Conservation (phyloP, 192 early-diverging fungal genomes). For the Backusella tarrabulga region DNA sequence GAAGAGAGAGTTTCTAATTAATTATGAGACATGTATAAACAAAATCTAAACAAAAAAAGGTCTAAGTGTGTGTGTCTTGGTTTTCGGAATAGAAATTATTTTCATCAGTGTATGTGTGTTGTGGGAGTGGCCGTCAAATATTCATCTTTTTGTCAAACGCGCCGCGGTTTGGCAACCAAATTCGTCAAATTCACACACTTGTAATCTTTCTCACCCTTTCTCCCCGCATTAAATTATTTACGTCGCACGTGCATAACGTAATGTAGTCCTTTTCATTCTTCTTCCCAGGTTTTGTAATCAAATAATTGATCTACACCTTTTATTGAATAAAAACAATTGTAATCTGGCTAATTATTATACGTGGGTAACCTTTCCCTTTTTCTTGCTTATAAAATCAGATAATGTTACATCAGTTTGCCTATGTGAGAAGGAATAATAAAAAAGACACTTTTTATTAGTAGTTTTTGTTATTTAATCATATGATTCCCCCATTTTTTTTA, state of each 20-base stretch:
- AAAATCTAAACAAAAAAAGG: neutral
- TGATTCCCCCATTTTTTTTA: constrained; percentile 2
- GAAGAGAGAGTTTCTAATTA: neutral
- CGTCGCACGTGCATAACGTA: neutral
- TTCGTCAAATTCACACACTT: constrained; percentile 14
- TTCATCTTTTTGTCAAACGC: constrained; percentile 1
- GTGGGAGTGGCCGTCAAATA: neutral
- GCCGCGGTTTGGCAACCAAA: constrained; percentile 11
- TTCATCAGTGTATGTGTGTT: neutral
- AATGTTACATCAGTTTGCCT: neutral
- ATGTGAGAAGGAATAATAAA: neutral
- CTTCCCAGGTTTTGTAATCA: constrained; percentile 1
- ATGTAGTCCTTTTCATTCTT: neutral
- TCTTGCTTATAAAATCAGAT: neutral
- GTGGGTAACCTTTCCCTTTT: neutral
- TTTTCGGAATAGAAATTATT: neutral
- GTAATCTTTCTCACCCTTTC: constrained; percentile 2
- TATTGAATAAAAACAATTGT: neutral
- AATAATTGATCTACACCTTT: neutral
- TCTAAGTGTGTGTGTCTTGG: neutral
- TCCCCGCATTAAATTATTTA: constrained; percentile 1
- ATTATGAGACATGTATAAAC: neutral
- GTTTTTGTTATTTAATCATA: neutral
- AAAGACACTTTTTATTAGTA: neutral
- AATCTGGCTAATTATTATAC: neutral